Conservation (phyloP, 176 grass and related monocot species). For the Rhynchospora pubera region DNA sequence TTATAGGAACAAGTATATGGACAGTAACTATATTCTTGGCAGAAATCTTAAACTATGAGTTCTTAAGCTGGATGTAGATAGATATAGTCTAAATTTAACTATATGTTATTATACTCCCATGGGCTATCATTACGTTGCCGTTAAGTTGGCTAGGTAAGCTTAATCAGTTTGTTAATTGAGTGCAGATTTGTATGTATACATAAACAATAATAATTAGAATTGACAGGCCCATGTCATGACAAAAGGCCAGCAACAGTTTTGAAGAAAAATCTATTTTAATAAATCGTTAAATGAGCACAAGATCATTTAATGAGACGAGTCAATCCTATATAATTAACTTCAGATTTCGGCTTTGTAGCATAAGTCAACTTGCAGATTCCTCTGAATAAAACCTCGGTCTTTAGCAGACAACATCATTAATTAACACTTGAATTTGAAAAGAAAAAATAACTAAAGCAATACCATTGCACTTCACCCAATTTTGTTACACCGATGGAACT, state of each 20-base stretch:
- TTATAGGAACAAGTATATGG: neutral
- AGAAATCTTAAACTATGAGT: neutral
- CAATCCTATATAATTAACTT: neutral
- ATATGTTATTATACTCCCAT: neutral
- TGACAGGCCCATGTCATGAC: constrained; percentile 15
- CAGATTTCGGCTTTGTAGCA: neutral
- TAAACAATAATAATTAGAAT: neutral
- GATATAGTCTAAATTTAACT: neutral
- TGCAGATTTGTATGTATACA: neutral
- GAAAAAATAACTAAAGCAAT: neutral
- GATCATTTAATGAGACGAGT: constrained; percentile 11
- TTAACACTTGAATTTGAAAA: neutral
- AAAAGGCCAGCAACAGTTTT: neutral
- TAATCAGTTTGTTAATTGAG: constrained; percentile 15
- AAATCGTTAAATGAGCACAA: neutral
- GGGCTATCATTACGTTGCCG: neutral
- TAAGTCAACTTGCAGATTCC: constrained; percentile 2
- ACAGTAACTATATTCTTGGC: neutral
- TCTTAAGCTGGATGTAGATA: neutral
- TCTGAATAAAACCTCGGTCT: neutral
- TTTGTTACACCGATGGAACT: neutral
- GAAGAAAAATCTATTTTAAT: constrained; percentile 17
- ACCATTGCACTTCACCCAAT: neutral
- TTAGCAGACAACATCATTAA: neutral
- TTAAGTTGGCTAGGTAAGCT: neutral